phyloP scores from a whole-genome alignment of 441 rosid genomes.

The Erysimum cheiri region DNA sequence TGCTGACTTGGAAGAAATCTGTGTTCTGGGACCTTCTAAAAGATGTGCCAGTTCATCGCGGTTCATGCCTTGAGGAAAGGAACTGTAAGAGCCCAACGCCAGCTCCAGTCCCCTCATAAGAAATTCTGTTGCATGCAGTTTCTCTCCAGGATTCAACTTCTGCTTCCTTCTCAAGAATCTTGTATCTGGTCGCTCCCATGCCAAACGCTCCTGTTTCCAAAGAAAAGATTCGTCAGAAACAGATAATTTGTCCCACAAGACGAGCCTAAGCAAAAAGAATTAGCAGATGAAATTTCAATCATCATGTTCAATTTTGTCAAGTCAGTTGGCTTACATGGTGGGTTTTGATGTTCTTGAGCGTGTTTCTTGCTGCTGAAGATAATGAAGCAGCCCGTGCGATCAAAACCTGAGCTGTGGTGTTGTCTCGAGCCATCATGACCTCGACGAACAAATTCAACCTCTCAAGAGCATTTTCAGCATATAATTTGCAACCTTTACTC shows the following conservation, averaged over 20 bases:
- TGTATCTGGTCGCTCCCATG: constrained; percentile 74
- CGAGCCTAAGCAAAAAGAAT: background rate
- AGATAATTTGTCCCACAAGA: constrained; percentile 1
- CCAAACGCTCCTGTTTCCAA: constrained; percentile 55
- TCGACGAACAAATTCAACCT: constrained; percentile 61
- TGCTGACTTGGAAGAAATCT: constrained; percentile 45
- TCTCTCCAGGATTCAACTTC: constrained; percentile 44
- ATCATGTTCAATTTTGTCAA: background rate
- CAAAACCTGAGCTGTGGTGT: constrained; percentile 52
- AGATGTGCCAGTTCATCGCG: constrained; percentile 48
- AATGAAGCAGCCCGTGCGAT: constrained; percentile 49
- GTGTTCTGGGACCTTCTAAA: constrained; percentile 44
- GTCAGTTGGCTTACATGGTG: constrained; percentile 50
- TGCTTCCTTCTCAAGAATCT: constrained; percentile 49
- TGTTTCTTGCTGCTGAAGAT: constrained; percentile 50
- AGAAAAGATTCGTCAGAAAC: constrained; percentile 18
- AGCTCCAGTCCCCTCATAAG: constrained; percentile 67
- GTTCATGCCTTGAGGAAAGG: constrained; percentile 55
- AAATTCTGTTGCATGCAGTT: constrained; percentile 54
- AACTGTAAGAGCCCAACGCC: constrained; percentile 57
- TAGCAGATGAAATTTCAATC: background rate
- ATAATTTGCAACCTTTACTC: constrained; percentile 50
- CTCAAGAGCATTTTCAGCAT: constrained; percentile 64
- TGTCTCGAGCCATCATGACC: constrained; percentile 59
- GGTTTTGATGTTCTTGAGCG: constrained; percentile 51